phyloP scores from a whole-genome alignment of 1,284 basidiomycete species.

The Sporisorium reilianum region DNA sequence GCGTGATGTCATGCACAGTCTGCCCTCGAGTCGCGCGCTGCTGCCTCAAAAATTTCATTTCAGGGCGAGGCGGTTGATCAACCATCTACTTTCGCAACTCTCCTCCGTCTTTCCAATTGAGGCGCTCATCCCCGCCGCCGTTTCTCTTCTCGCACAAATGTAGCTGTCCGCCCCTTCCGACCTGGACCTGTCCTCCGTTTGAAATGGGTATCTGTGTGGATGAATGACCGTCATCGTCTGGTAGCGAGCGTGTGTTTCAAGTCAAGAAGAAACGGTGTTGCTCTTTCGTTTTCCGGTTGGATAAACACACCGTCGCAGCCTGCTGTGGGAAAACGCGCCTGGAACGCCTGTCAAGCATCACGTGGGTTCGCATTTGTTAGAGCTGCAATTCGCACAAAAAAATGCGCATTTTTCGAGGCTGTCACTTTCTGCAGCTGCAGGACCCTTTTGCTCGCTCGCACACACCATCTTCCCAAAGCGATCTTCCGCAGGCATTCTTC shows the following conservation, averaged over 20 bases:
- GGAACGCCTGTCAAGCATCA: neutral
- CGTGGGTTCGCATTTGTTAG: constrained; percentile 10
- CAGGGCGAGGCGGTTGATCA: constrained; percentile 23
- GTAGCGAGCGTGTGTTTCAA: neutral
- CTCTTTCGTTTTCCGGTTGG: neutral
- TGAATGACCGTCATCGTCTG: neutral
- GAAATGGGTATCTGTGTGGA: neutral
- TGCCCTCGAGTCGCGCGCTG: constrained; percentile 10
- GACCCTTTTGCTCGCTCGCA: neutral
- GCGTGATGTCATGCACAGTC: constrained; percentile 39
- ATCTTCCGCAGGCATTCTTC: neutral
- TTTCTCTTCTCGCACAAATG: constrained; percentile 2
- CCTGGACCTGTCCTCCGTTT: neutral
- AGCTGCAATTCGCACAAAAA: neutral
- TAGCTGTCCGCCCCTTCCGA: too few relatives aligned
- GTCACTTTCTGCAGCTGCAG: constrained; percentile 21
- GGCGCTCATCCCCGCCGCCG: constrained; percentile 3
- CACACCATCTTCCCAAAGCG: neutral
- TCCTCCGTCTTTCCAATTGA: constrained; percentile 20
- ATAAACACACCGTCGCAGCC: constrained; percentile 9
- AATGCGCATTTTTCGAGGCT: neutral
- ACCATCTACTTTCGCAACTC: constrained; percentile 23
- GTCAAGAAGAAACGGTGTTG: neutral
- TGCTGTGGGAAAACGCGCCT: constrained; percentile 8
- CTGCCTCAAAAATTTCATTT: constrained; percentile 18